Evolutionary conservation across 1,139 yeast species (phyloP), one percentile per base, ranked within the genome.

Genomic region (Pichia terricola): DNA sequence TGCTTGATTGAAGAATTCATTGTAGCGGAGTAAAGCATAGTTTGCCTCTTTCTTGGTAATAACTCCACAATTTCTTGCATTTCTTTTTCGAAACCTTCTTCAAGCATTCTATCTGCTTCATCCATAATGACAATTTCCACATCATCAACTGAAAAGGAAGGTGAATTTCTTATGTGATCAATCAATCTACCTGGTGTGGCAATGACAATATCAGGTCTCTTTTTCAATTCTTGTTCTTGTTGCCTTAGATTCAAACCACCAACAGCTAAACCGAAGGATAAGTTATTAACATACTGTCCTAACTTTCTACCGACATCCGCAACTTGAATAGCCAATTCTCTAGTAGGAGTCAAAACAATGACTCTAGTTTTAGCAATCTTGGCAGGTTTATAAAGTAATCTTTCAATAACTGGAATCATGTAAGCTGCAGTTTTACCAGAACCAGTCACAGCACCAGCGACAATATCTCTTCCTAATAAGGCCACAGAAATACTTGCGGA

Each of bases 401-500:
- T 79, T 66, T 94, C 98, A 49, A 94, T 77, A 36, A 91, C 86
- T 22, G 98, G 99, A 46, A 91, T 84, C 81, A 91, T 80, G 60
- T 87, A 91, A 2, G 98, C 98, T 5, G 97, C 98, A 25, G 99
- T 94, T 63, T 91, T 91, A 76, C 99, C 99, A 34, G 97, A 88
- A 68, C 99, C 99, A 3, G 99, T 91, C 28, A 86, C 95, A 34
- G 98, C 98, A 69, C 97, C 97, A n/a, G 98, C 99, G 54, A 91
- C 96, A 44, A 91, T 78, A 70, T 69, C 98, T 59, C 86, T 89
- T 55, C 98, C 98, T 53, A 85, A 65, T 38, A 91, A 71, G 0
- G 96, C 96, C 45, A 89, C 80, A 8, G 99, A 98, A 51, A 91
- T 88, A 11, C 95, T 79, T 2, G 96, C 87, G 46, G 91, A 73